phyloP scores from a whole-genome alignment of 2,329 filamentous ascomycete genomes.

The Fusarium pseudocircinatum region DNA sequence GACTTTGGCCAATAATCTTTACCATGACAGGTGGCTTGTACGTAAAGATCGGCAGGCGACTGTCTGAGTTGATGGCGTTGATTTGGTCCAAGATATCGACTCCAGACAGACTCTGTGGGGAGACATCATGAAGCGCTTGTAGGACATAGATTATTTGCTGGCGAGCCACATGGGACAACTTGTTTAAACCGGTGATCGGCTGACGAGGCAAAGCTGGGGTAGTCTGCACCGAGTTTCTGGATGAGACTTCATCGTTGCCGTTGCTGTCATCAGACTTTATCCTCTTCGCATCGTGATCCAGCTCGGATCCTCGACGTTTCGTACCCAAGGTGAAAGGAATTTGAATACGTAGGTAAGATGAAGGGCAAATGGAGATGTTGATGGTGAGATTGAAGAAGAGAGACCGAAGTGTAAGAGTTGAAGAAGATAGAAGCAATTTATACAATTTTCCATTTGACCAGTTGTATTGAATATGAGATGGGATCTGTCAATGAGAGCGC shows the following conservation, averaged over 20 bases:
- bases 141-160: neutral
- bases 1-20: no score
- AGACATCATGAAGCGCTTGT: neutral
- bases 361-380: no score
- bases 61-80: neutral
- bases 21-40: neutral
- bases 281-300: neutral
- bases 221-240: accelerated
- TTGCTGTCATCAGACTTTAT: neutral
- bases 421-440: neutral
- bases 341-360: no score
- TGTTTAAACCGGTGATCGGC: accelerated
- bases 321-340: neutral
- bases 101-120: neutral
- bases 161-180: neutral
- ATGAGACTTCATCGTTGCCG: accelerated
- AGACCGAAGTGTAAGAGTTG: accelerated
- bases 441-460: accelerated
- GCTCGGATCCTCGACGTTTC: neutral
- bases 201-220: accelerated
- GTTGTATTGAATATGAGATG: neutral
- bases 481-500: accelerated
- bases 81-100: neutral
- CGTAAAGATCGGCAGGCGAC: accelerated
- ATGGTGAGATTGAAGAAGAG: accelerated